phyloP scores from a whole-genome alignment of 306 rosid genomes.

The Cotoneaster glaucophyllus region DNA sequence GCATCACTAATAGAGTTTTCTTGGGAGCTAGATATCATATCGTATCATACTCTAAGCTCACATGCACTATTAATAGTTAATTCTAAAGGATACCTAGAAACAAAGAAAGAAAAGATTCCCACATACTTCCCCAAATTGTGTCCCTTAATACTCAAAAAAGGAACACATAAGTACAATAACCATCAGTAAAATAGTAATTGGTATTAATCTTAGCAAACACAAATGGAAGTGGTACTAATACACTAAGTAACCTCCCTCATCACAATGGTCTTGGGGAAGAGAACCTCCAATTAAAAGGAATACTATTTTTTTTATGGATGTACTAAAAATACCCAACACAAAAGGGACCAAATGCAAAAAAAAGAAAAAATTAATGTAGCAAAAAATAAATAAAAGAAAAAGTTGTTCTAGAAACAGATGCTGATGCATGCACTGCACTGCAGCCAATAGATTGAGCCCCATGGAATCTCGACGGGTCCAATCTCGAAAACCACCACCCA shows the following conservation, averaged over 20 bases:
- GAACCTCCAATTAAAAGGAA: constrained; percentile 14
- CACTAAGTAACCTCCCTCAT: background rate
- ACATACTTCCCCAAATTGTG: background rate
- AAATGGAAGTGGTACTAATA: background rate
- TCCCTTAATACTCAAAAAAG: background rate
- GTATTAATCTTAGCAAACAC: background rate
- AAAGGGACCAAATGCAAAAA: constrained; percentile 31
- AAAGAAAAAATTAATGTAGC: background rate
- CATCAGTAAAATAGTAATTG: background rate
- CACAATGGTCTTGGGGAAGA: constrained; percentile 24
- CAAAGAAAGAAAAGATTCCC: background rate
- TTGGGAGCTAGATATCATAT: background rate
- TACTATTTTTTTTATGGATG: constrained; percentile 11
- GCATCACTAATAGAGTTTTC: background rate
- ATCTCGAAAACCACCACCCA: constrained; percentile 15
- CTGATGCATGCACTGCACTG: constrained; percentile 31
- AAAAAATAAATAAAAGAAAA: background rate
- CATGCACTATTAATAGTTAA: background rate
- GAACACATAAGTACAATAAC: background rate
- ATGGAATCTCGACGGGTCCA: constrained; percentile 15
- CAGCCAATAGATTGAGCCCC: constrained; percentile 25
- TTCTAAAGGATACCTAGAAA: background rate
- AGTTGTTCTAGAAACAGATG: constrained; percentile 16
- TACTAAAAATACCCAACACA: constrained; percentile 22
- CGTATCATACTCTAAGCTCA: background rate